Conservation (phyloP, 208 protist species). For the Trypanosoma congolense region DNA sequence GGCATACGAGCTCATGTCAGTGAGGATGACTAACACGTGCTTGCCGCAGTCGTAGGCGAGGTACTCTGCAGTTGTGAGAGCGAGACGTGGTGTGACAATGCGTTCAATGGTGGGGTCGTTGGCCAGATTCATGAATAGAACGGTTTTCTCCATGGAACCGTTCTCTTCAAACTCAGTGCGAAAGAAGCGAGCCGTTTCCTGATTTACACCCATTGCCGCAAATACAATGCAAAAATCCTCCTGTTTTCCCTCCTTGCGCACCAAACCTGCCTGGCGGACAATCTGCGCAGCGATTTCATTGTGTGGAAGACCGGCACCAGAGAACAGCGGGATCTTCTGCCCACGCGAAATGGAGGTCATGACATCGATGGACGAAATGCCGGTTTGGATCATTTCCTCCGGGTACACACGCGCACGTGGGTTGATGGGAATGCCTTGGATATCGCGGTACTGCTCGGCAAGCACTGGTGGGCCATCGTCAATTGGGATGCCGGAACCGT, state of each 20-base stretch:
- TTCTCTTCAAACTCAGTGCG: constrained; percentile 99
- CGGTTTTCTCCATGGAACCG: constrained; percentile 97
- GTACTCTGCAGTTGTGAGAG: constrained; percentile 99
- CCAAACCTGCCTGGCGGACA: constrained; percentile 99
- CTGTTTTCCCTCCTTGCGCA: constrained; percentile 88
- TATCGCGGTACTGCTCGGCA: constrained; percentile 99
- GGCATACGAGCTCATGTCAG: constrained; percentile 99
- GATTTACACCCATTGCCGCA: constrained; percentile 99
- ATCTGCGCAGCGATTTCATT: constrained; percentile 99
- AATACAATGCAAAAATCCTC: constrained; percentile 99
- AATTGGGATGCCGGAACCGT: constrained; percentile 99
- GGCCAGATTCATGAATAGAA: constrained; percentile 98
- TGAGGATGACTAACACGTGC: constrained; percentile 99
- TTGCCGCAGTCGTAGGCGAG: constrained; percentile 99
- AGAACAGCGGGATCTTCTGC: constrained; percentile 99
- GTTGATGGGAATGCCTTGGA: constrained; percentile 99
- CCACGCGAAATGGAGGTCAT: constrained; percentile 99
- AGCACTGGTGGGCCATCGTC: constrained; percentile 97
- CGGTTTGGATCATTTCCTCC: constrained; percentile 99
- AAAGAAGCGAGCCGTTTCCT: constrained; percentile 99
- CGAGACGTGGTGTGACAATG: constrained; percentile 99
- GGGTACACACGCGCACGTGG: constrained; percentile 98
- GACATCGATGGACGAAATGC: constrained; percentile 99
- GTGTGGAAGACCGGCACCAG: constrained; percentile 99
- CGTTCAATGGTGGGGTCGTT: constrained; percentile 99